Conservation (phyloP, 306 rosid genomes). For the Delonix regia region DNA sequence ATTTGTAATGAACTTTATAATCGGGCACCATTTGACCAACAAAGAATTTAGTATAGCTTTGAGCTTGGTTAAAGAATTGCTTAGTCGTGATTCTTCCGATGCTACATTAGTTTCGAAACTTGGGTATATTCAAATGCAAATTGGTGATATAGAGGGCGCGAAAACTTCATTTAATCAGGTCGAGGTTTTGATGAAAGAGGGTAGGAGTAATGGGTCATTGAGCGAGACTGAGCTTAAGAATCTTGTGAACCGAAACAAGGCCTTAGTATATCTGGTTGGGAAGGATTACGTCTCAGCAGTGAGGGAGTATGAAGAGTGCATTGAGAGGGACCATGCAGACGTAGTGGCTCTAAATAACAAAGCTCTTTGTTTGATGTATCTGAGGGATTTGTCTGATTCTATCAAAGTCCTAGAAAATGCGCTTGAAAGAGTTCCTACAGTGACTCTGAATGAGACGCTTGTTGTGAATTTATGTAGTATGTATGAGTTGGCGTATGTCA, state of each 20-base stretch:
- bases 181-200: conserved; percentile 57
- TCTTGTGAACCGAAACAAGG: conserved; percentile 78
- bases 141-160: conserved; percentile 87
- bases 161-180: conserved; percentile 64
- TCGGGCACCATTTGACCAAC: conserved; percentile 72
- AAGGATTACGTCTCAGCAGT: conserved; percentile 94
- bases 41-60: conserved; percentile 74
- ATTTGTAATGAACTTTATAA: conserved; percentile 68
- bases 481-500: conserved; percentile 95
- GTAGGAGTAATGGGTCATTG: conserved; percentile 48
- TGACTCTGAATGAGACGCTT: conserved; percentile 81
- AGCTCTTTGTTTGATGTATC: conserved; percentile 90
- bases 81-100: conserved; percentile 48
- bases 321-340: conserved; percentile 75
- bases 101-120: conserved; percentile 74
- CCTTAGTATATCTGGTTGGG: conserved; percentile 78
- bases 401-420: conserved; percentile 86
- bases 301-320: conserved; percentile 89
- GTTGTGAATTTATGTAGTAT: conserved; percentile 92
- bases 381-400: conserved; percentile 91
- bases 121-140: conserved; percentile 83
- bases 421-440: conserved; percentile 87
- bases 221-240: conserved; percentile 61
- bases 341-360: conserved; percentile 80
- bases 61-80: conserved; percentile 56